Conservation (phyloP, 1,284 basidiomycete genomes). For the Rhodotorula sp. region DNA sequence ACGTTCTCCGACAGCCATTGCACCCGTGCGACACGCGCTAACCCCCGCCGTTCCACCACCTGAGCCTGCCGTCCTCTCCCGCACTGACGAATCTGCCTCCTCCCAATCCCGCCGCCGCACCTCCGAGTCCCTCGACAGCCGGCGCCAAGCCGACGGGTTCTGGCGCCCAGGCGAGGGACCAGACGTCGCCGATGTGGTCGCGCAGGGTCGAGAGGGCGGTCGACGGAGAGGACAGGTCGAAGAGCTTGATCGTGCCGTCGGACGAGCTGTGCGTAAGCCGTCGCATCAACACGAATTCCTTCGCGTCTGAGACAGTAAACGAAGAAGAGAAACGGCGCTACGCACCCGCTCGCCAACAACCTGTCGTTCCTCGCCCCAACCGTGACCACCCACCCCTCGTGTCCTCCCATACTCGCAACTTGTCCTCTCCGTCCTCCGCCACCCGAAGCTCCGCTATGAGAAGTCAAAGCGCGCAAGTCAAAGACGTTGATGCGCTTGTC, state of each 20-base stretch:
- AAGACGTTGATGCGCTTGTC: slow-evolving; percentile 45
- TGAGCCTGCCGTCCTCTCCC: slow-evolving; percentile 41
- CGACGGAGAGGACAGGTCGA: slow-evolving; percentile 39
- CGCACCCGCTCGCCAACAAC: slow-evolving; percentile 38
- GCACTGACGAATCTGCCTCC: slow-evolving; percentile 39
- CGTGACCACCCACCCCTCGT: slow-evolving; percentile 43
- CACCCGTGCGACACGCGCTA: neutral
- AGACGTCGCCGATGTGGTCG: slow-evolving; percentile 43
- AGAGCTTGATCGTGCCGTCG: slow-evolving; percentile 43
- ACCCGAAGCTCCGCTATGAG: neutral
- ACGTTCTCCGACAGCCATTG: no score
- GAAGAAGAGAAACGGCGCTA: neutral
- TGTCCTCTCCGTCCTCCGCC: slow-evolving; percentile 34
- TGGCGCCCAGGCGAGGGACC: slow-evolving; percentile 42
- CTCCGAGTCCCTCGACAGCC: slow-evolving; percentile 38
- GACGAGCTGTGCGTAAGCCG: slow-evolving; percentile 15
- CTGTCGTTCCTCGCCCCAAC: slow-evolving; percentile 39
- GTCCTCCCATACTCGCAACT: slow-evolving; percentile 41
- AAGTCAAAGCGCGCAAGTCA: slow-evolving; percentile 40
- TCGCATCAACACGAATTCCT: neutral
- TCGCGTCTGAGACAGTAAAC: neutral
- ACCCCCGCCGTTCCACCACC: slow-evolving; percentile 44
- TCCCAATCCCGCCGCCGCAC: slow-evolving; percentile 37
- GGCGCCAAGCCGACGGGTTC: slow-evolving; percentile 5
- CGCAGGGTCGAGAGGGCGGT: slow-evolving; percentile 40